Base-by-base conservation (phyloP, 1,284 basidiomycete genomes). In the Malassezia sympodialis region DNA sequence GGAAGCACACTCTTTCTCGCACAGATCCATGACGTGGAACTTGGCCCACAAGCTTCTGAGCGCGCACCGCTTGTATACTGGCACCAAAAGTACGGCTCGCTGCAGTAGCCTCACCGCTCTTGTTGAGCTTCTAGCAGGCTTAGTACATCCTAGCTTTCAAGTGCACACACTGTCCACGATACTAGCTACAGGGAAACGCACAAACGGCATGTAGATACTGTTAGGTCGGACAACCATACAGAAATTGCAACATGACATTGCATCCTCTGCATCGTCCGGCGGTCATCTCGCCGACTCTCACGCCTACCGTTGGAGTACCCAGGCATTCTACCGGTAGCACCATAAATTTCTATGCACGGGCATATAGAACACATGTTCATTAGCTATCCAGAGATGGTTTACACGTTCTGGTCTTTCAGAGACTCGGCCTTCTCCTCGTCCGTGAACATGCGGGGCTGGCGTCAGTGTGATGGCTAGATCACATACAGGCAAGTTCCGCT, bases 351-450 rank as follows among this genome's bases (percentile, higher is more conserved):
- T 34, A 34, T n/a, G 15, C 32, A 30, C 28, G 28, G 26, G 24
- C 41, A 27, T 15, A 43, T n/a, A 26, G 15, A 39, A 39, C 37
- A 39, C 10, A 21, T 19, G 37, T 39, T 39, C 37, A 39, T 39
- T 35, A 19, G 37, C 37, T 32, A 44, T 34, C 27, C 40, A 30
- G 15, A 42, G 42, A 17, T 28, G n/a, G 15, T 19, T 31, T 58
- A 53, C 30, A 54, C 58, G 43, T 35, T 31, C 50, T 62, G 59
- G 34, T 63, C 63, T 11, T 71, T 63, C 48, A 72, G 63, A 17
- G 70, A 69, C 27, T 69, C 70, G 41, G 66, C 59, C 63, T 73
- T 73, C 56, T 73, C 68, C 47, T 67, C 69, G 34, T 68, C 65
- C 53, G 62, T 59, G 47, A 73, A 73, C 58, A 73, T 66, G 47